phyloP scores from a whole-genome alignment of 345 rosid genomes.

The Eucalyptus marginata region DNA sequence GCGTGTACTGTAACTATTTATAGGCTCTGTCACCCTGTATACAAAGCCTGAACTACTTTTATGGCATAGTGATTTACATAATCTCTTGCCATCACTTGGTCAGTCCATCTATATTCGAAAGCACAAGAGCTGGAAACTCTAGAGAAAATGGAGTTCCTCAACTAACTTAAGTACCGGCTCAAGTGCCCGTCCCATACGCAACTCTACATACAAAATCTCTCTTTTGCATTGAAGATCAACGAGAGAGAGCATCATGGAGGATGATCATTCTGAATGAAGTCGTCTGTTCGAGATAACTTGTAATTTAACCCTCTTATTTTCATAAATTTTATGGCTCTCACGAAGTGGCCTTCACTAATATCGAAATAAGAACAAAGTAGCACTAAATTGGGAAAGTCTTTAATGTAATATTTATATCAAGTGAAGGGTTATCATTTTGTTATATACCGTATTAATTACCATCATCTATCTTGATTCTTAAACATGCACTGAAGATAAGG shows the following conservation, averaged over 20 bases:
- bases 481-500: not conserved
- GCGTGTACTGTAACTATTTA: not conserved
- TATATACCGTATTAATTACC: not conserved
- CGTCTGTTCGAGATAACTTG: not conserved
- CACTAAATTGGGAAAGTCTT: not conserved
- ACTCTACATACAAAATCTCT: not conserved
- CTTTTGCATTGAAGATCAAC: not conserved
- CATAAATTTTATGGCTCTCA: not conserved
- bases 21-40: not conserved
- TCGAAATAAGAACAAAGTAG: not conserved
- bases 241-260: not conserved
- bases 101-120: not conserved
- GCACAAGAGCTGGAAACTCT: not conserved
- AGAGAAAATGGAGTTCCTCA: not conserved
- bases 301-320: not conserved
- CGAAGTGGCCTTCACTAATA: not conserved
- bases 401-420: not conserved
- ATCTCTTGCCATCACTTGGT: not conserved
- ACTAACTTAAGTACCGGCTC: not conserved
- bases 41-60: not conserved
- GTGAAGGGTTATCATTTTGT: not conserved
- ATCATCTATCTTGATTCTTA: not conserved
- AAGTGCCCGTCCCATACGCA: not conserved
- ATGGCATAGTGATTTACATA: not conserved
- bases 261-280: not conserved